Base-by-base conservation (phyloP, 1,139 yeast genomes). In the Kurtzmaniella natalensis region DNA sequence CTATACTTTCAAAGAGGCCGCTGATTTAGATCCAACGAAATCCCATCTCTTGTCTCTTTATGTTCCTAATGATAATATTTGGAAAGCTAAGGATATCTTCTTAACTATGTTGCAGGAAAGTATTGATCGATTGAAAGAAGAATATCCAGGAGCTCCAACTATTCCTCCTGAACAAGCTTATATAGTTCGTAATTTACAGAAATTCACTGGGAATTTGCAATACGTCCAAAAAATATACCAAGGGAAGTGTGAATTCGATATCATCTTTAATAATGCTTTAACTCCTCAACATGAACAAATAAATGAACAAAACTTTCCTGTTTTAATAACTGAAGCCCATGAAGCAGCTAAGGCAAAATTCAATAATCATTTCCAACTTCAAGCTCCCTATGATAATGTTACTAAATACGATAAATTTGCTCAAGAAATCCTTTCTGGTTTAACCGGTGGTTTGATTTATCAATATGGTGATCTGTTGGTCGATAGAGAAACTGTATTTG, bases 391-490 rank as follows among this genome's bases (percentile, higher is more conserved):
- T 49, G 54, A 68, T 35, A 51, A 57, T 1, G 53, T 53, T 7
- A 50, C 55, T 9, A 61, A 72, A 38, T 70, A 78, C 49, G 49
- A 58, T 20, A 48, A 50, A 7, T 89, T 92, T 59, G 95, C 89
- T 2, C 70, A 83, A 46, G 92, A 85, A 46, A 64, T 87, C 27
- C 54, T 92, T 13, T 83, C 96, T 0, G 92, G 92, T 33, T 64
- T 92, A 31, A 59, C 87, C 36, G 98, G 97, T 10, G 97, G 97
- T 7, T 71, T 92, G 35, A 85, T 95, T 1, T 89, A 87, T 55
- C 83, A 84, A 48, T 70, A 86, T 48, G 98, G 98, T n/a, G 84
- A 81, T 36, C 87, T 84, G 37, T 51, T 84, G 33, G 95, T 89
- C 11, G 96, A 88, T 50, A 68, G 95, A 45, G 70, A 70, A 3